Evolutionary conservation across 2,329 filamentous ascomycete genomes (phyloP), one percentile per base, ranked within the genome.

Genomic region (Stenocarpella maydis): DNA sequence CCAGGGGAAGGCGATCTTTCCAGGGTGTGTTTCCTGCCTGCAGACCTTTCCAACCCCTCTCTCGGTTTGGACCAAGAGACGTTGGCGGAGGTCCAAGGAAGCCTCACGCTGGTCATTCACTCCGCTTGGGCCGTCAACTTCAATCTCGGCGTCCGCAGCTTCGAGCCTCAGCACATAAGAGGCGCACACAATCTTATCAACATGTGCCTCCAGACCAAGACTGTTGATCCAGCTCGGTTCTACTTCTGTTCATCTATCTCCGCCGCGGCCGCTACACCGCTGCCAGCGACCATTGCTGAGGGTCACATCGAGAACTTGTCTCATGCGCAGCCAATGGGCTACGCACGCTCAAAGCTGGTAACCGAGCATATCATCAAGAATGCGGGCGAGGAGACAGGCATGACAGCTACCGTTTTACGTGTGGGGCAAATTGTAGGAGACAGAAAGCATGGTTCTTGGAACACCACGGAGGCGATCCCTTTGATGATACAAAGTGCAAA

Each of bases 71-170:
- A 73, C 0, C 39, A 69, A 0, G 68, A 73, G 1, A 66, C 68
- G 1, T 80, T 80, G 34, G 37, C 72, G 14, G 71, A 75, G 14
- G 72, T 84, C 1, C 65, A 58, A 14, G 53, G 64, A 8, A 69
- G 77, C 1, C 73, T 87, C 1, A 81, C 81, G 0, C 74, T 76
- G 15, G 80, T 86, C 24, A 83, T 88, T 31, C 85, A 88, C 77
- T 80, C 80, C 71, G 84, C 85, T 0, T 87, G 86, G 86, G 78
- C 84, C 1, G 86, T 88, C 34, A 88, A 88, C 74, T 88, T 88
- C 78, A 87, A 86, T 74, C 80, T 87, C 72, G 78, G 78, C 0
- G 78, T 88, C 1, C 77, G 78, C 2, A 84, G 80, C 65, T 88
- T 88, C 71, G 86, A 86, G 58, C 49, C 49, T n/a, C 78, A 85